Evolutionary conservation across 2,329 filamentous ascomycete genomes (phyloP), one percentile per base, ranked within the genome.

Genomic region (Cladorrhinum sp.): DNA sequence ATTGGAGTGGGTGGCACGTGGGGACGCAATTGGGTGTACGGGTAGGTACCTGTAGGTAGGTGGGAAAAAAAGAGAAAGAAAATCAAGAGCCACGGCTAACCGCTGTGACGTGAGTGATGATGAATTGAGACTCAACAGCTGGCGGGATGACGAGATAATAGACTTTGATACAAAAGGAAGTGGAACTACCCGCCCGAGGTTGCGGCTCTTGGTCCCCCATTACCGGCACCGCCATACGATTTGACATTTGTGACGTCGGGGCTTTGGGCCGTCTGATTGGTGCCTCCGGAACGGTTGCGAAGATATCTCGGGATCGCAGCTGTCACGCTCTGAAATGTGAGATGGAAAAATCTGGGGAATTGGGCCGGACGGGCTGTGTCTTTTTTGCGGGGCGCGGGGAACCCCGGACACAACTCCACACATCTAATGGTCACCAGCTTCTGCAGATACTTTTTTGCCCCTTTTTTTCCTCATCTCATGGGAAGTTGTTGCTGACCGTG

Each of bases 1-100:
- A n/a, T n/a, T n/a, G 57, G 33, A 57, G 55, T 36, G 24, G 30
- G 46, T 56, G 59, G 65, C 70, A 72, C 67, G 69, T 71, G 70
- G 65, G 63, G 63, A 62, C 53, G 24, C 42, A 23, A 28, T 26
- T 23, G 59, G 59, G 55, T 46, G 48, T 30, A 30, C n/a, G n/a
- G n/a, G n/a, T n/a, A n/a, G n/a, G n/a, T n/a, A n/a, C n/a, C n/a
- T 53, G 42, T 14, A 26, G 57, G 36, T n/a, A n/a, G 49, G 24
- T 33, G 60, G 53, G 39, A 54, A 54, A 46, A 48, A 58, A 52
- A 46, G 48, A 49, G 36, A 66, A 63, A 63, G 64, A n/a, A 20
- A 20, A 56, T 14, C 6, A 46, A 49, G 21, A 51, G 14, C 49
- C 24, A 24, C 12, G 33, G 33, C 14, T 36, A 36, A 36, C 33